A percentile compares a stretch with the other conserved stretches of the same genome.
phyloP scores from a whole-genome alignment of 352 stramenopile species.

The Phytophthora chlamydospora region DNA sequence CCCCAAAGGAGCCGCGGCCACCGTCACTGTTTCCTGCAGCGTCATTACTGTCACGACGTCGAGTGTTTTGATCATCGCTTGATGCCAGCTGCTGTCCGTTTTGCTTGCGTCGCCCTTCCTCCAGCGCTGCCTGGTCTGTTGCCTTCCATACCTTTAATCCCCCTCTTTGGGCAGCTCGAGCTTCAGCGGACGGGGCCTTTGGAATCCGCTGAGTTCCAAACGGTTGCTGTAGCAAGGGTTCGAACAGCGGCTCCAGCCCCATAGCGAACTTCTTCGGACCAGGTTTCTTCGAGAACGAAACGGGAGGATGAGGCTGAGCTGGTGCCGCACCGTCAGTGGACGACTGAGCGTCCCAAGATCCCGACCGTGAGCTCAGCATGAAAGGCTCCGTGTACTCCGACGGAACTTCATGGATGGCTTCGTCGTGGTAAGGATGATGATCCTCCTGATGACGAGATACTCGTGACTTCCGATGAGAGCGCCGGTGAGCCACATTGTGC shows the following conservation, averaged over 20 bases:
- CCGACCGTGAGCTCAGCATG: conserved; percentile 37
- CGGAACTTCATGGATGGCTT: conserved; percentile 36
- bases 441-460: conserved; percentile 25
- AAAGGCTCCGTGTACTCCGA: conserved; percentile 30
- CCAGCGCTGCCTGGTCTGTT: conserved; percentile 13
- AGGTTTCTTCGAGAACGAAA: conserved; percentile 22
- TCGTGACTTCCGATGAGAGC: conserved; percentile 29
- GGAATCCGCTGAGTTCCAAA: conserved; percentile 70
- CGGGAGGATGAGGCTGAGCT: conserved; percentile 25
- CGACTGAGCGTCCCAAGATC: conserved; percentile 30
- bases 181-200: conserved; percentile 31
- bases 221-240: conserved; percentile 67
- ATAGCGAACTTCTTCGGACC: conserved; percentile 54
- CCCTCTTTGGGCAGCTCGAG: conserved; percentile 21
- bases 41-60: conserved; percentile 6
- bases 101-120: conserved; percentile 10
- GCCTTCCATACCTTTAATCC: conserved; percentile 29
- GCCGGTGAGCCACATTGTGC: conserved; percentile 17
- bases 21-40: background rate
- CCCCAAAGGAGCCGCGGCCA: conserved; percentile 9
- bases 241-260: conserved; percentile 78
- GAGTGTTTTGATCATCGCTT: conserved; percentile 5
- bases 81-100: conserved; percentile 14
- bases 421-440: conserved; percentile 29
- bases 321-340: conserved; percentile 11